Percentiles rank a stretch among this genome's conserved stretches.
Evolutionary conservation across 305 asterid genomes (phyloP).

Genomic region (Fraxinus angustifolia): DNA sequence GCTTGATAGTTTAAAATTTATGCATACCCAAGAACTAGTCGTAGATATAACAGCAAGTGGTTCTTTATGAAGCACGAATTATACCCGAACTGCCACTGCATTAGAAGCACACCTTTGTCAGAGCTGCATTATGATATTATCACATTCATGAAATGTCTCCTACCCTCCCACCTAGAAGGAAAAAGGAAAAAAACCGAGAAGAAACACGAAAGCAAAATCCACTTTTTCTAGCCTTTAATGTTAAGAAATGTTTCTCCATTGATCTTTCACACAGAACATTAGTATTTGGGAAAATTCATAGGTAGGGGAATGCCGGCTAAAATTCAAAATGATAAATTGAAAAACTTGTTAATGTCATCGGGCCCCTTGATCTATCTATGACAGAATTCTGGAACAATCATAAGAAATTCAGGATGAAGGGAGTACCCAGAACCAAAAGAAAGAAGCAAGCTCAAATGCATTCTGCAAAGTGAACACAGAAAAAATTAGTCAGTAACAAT

Average conservation of each 20-base stretch:
- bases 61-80: constrained; percentile 78
- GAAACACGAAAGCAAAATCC: background rate
- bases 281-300: background rate
- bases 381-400: background rate
- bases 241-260: background rate
- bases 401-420: constrained; percentile 13
- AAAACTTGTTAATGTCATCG: background rate
- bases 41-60: constrained; percentile 71
- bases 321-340: background rate
- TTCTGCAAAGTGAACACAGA: constrained; percentile 57
- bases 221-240: background rate
- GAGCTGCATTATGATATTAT: background rate
- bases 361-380: background rate
- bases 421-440: constrained; percentile 99
- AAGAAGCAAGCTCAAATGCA: constrained; percentile 96
- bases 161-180: background rate
- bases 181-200: background rate
- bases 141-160: background rate
- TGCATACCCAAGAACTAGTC: constrained; percentile 75
- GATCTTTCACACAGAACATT: background rate
- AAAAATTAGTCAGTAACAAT: constrained; percentile 4
- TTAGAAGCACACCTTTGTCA: constrained; percentile 24
- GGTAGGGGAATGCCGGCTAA: background rate
- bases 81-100: constrained; percentile 98
- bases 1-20: background rate